These are phyloP conservation scores for Salix caprea DNA, from an alignment of 345 rosid genomes.

Conservation along the genomic window DNA sequence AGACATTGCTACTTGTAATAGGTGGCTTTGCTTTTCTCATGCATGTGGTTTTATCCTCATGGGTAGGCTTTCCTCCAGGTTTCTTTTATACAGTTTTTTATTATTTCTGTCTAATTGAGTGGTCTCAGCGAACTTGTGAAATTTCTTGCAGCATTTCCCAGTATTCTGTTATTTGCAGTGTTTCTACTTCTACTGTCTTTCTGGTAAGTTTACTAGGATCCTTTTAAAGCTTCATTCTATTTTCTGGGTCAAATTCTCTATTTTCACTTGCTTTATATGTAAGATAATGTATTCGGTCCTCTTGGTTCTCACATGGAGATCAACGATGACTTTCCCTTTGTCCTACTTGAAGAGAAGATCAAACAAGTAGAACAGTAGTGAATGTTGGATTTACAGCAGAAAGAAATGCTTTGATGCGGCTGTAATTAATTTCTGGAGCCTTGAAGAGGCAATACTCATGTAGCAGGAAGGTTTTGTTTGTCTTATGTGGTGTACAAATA, in stretches of 20 bases:
- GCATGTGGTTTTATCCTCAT: constrained; percentile 59
- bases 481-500: background rate
- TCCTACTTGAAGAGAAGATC: background rate
- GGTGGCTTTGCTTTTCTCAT: constrained; percentile 57
- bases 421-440: background rate
- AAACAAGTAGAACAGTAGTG: background rate
- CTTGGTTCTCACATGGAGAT: background rate
- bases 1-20: constrained; percentile 43
- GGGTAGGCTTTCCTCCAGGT: constrained; percentile 37
- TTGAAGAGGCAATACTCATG: background rate
- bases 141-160: constrained; percentile 50
- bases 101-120: constrained; percentile 2
- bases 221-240: background rate
- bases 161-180: constrained; percentile 47
- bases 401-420: background rate
- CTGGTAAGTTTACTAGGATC: constrained; percentile 42
- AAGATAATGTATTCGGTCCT: background rate
- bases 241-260: background rate
- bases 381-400: background rate
- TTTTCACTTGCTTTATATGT: background rate
- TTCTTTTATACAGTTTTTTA: background rate
- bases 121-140: constrained; percentile 10
- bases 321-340: background rate
- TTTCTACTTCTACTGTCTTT: constrained; percentile 68
- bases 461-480: background rate